Conservation (phyloP, 2,329 filamentous ascomycete genomes). For the Colletotrichum cereale region DNA sequence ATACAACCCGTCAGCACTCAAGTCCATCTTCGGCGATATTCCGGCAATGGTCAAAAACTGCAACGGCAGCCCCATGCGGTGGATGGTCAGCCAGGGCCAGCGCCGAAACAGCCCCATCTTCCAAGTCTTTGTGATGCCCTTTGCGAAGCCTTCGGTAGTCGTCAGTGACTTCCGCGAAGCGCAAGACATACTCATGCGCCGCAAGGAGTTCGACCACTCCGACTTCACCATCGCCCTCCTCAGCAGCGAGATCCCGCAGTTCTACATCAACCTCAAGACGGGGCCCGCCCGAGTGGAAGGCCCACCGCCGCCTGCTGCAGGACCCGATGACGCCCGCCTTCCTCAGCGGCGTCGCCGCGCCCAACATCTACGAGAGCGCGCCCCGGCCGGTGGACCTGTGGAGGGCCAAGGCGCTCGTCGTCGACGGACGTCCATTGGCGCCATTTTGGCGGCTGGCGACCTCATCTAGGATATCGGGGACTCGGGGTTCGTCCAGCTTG, state of each 20-base stretch:
- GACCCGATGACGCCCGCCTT: constrained; percentile 54
- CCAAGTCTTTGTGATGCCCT: constrained; percentile 61
- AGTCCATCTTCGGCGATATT: constrained; percentile 57
- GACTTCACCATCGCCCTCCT: constrained; percentile 45
- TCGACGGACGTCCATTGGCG: constrained; percentile 41
- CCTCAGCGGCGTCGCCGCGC: constrained; percentile 47
- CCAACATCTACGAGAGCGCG: constrained; percentile 48
- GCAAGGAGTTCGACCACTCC: constrained; percentile 58
- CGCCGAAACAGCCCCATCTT: constrained; percentile 56
- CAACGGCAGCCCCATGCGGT: not conserved
- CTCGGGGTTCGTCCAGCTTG: not conserved
- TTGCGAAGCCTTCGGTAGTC: constrained; percentile 56
- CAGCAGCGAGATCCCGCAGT: constrained; percentile 48
- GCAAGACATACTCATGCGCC: constrained; percentile 59
- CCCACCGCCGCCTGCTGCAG: constrained; percentile 50
- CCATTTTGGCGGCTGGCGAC: not conserved
- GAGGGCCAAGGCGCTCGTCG: constrained; percentile 47
- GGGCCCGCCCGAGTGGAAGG: constrained; percentile 47
- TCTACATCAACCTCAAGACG: constrained; percentile 49
- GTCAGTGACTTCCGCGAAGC: constrained; percentile 50
- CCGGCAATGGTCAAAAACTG: constrained; percentile 50
- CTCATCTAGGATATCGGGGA: not conserved
- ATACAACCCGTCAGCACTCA: constrained; percentile 53
- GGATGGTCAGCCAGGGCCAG: not conserved
- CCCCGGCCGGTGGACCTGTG: constrained; percentile 50